A percentile compares a stretch with the other conserved stretches of the same genome.
Conservation (phyloP, 768 basidiomycete species). For the Cystofilobasidium ferigula region DNA sequence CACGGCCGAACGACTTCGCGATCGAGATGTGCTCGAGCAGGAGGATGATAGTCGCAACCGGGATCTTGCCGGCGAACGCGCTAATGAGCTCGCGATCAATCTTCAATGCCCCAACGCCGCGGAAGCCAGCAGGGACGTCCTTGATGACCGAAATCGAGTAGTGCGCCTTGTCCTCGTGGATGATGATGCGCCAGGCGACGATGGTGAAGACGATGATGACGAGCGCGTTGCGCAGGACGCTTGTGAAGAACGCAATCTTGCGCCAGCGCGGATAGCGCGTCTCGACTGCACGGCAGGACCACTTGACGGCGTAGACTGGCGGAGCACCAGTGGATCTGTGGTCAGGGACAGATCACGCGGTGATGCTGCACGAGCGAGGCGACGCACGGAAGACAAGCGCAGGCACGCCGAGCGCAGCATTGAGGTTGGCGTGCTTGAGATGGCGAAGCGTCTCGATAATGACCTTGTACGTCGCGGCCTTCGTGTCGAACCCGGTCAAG, state of each 20-base stretch:
- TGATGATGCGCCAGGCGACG: slow-evolving; percentile 73
- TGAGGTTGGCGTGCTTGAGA: slow-evolving; percentile 55
- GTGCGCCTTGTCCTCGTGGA: slow-evolving; percentile 46
- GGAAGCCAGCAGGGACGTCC: slow-evolving; percentile 62
- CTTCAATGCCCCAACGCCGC: slow-evolving; percentile 44
- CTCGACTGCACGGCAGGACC: slow-evolving; percentile 31
- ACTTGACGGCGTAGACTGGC: slow-evolving; percentile 38
- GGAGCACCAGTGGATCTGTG: neutral
- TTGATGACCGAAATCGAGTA: slow-evolving; percentile 76
- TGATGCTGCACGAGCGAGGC: neutral
- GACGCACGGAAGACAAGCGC: slow-evolving; percentile 46
- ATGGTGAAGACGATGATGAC: slow-evolving; percentile 66
- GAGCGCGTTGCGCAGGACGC: slow-evolving; percentile 39
- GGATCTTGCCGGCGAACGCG: slow-evolving; percentile 64
- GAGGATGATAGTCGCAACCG: slow-evolving; percentile 47
- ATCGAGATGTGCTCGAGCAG: slow-evolving; percentile 95
- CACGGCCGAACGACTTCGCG: slow-evolving; percentile 58
- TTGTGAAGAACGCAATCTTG: slow-evolving; percentile 55
- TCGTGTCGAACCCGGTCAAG: slow-evolving; percentile 50
- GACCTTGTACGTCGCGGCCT: slow-evolving; percentile 19
- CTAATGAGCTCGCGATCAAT: slow-evolving; percentile 48
- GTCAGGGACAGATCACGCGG: too few relatives aligned
- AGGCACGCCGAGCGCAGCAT: slow-evolving; percentile 81
- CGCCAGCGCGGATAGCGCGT: slow-evolving; percentile 33
- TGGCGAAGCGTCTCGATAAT: slow-evolving; percentile 66